phyloP scores from a whole-genome alignment of 2,329 filamentous ascomycete genomes.

The Colletotrichum chlorophyti region DNA sequence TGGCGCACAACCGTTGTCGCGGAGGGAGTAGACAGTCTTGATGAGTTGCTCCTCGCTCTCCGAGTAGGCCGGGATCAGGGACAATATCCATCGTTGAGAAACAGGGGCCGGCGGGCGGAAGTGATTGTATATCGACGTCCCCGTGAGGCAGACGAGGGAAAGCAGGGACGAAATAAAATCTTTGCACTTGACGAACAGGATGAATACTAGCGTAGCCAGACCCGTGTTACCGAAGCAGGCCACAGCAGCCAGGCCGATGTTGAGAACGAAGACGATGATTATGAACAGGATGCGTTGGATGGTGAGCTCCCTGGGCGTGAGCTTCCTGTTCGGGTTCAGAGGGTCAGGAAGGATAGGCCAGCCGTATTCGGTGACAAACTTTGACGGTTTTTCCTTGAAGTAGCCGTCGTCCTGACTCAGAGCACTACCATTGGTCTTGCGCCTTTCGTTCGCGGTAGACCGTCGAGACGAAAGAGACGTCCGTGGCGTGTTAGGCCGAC shows the following conservation, averaged over 20 bases:
- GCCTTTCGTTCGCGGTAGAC: neutral
- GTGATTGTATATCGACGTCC: neutral
- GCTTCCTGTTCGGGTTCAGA: neutral
- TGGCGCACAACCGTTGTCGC: conserved; percentile 3
- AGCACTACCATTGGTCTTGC: neutral
- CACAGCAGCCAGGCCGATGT: neutral
- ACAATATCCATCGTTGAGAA: conserved; percentile 6
- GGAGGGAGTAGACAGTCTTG: conserved; percentile 11
- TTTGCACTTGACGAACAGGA: conserved; percentile 8
- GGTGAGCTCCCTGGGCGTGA: neutral
- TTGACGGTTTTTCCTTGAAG: neutral
- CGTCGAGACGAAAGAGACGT: neutral
- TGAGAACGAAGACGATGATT: neutral
- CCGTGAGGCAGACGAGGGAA: neutral
- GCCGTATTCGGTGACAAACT: conserved; percentile 9
- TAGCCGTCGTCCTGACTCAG: neutral
- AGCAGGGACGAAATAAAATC: conserved; percentile 2
- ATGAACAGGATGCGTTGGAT: neutral
- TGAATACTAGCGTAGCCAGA: neutral
- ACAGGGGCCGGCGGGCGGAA: conserved; percentile 6
- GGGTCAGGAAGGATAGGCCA: conserved; percentile 5
- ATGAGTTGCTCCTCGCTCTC: conserved; percentile 12
- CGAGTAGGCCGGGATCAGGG: conserved; percentile 9
- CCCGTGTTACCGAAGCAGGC: conserved; percentile 1
- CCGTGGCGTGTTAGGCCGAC: neutral